Conservation (phyloP, 768 basidiomycete species). For the Cyclocybe aegerita region DNA sequence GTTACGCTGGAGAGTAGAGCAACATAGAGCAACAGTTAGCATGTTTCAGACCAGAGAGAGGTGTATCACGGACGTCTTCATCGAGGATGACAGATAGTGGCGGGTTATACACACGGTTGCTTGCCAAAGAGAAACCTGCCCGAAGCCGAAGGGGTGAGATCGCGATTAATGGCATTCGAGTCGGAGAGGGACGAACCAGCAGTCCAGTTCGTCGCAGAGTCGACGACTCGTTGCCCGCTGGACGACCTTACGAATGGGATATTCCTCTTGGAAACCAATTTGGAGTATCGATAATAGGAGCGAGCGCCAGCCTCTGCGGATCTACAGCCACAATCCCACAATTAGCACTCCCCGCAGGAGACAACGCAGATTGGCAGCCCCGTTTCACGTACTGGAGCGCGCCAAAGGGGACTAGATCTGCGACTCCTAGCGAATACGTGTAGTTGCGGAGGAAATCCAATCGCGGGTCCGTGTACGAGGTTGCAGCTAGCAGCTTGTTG, state of each 20-base stretch:
- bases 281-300: constrained; percentile 53
- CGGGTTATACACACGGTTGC: constrained; percentile 42
- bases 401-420: constrained; percentile 68
- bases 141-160: background rate
- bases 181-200: constrained; percentile 38
- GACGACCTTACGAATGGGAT: constrained; percentile 52
- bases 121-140: constrained; percentile 62
- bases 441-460: constrained; percentile 62
- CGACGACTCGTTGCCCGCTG: constrained; percentile 56
- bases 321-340: constrained; percentile 15
- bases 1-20: constrained; percentile 40
- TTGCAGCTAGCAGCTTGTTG: constrained; percentile 50
- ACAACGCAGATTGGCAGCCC: background rate
- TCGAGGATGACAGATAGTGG: constrained; percentile 54
- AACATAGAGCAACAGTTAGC: background rate
- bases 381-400: constrained; percentile 50
- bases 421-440: constrained; percentile 54
- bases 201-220: constrained; percentile 72
- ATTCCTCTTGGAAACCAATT: constrained; percentile 40
- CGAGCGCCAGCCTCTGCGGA: constrained; percentile 47
- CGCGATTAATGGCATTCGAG: background rate
- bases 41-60: background rate
- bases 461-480: constrained; percentile 39
- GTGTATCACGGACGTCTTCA: constrained; percentile 42
- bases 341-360: background rate